Evolutionary conservation across 2,329 filamentous ascomycete species (phyloP).

Genomic region (Ophiobolus disseminans): DNA sequence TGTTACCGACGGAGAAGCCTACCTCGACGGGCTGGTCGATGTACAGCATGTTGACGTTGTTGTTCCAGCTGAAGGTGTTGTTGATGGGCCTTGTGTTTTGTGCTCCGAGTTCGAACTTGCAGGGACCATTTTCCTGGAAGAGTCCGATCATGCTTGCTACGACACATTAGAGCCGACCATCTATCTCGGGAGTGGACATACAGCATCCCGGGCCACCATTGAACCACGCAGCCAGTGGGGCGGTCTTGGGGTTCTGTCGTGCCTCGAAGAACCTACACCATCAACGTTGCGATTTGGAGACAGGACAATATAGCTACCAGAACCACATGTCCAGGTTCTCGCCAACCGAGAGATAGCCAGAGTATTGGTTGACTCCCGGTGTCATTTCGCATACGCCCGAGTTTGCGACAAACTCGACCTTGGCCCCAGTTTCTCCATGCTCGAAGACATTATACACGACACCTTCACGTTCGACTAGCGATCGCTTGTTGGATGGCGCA

Average conservation of each 20-base stretch:
- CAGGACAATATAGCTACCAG: constrained; percentile 19
- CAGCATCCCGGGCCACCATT: constrained; percentile 38
- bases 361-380: constrained; percentile 60
- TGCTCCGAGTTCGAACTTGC: constrained; percentile 48
- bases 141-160: constrained; percentile 59
- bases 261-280: constrained; percentile 59
- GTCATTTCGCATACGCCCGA: constrained; percentile 62
- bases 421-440: constrained; percentile 35
- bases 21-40: constrained; percentile 70
- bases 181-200: neutral
- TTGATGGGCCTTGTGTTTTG: constrained; percentile 24
- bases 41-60: constrained; percentile 59
- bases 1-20: constrained; percentile 66
- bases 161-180: neutral
- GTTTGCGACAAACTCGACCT: constrained; percentile 37
- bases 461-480: constrained; percentile 28
- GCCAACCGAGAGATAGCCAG: constrained; percentile 60
- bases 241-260: constrained; percentile 57
- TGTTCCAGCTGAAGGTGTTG: constrained; percentile 39
- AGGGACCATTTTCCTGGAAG: constrained; percentile 60
- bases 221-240: constrained; percentile 66
- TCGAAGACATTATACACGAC: constrained; percentile 39
- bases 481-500: constrained; percentile 26
- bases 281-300: neutral
- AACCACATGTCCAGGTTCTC: constrained; percentile 51